Evolutionary conservation across 2,329 filamentous ascomycete species (phyloP).

Genomic region (Sporothrix phasma): DNA sequence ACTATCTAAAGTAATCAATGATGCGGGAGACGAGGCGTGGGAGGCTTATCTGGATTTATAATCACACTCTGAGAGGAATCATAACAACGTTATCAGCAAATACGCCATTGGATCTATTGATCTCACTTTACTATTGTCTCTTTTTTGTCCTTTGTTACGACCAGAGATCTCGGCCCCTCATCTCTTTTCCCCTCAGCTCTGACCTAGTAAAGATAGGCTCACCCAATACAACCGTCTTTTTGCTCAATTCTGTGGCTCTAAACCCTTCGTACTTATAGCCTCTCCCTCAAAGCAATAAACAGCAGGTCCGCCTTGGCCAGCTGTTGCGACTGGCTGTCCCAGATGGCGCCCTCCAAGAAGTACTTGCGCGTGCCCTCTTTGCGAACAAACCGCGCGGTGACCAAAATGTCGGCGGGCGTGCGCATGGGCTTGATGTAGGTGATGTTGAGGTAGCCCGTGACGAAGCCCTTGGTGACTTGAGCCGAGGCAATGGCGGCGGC

Average conservation of each 20-base stretch:
- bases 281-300: slow-evolving; percentile 27
- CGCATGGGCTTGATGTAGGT: slow-evolving; percentile 42
- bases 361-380: slow-evolving; percentile 44
- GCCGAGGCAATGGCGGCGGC: slow-evolving; percentile 14
- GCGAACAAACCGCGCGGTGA: slow-evolving; percentile 34
- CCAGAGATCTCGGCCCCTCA: no score
- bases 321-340: slow-evolving; percentile 37
- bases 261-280: no score
- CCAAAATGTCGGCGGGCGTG: slow-evolving; percentile 39
- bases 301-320: slow-evolving; percentile 44
- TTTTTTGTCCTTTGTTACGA: no score
- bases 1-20: slow-evolving; percentile 7
- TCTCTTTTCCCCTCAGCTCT: no score
- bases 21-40: background rate
- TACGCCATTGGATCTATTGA: slow-evolving; percentile 11
- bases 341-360: slow-evolving; percentile 38
- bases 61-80: no score
- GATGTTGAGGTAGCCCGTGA: slow-evolving; percentile 47
- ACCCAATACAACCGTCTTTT: no score
- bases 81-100: slow-evolving; percentile 12
- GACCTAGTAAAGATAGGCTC: no score
- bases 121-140: no score
- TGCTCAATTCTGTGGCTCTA: no score
- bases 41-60: background rate
- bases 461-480: slow-evolving; percentile 23